Evolutionary conservation across 106 monocot species (phyloP).

Genomic region (Dioscorea alata): DNA sequence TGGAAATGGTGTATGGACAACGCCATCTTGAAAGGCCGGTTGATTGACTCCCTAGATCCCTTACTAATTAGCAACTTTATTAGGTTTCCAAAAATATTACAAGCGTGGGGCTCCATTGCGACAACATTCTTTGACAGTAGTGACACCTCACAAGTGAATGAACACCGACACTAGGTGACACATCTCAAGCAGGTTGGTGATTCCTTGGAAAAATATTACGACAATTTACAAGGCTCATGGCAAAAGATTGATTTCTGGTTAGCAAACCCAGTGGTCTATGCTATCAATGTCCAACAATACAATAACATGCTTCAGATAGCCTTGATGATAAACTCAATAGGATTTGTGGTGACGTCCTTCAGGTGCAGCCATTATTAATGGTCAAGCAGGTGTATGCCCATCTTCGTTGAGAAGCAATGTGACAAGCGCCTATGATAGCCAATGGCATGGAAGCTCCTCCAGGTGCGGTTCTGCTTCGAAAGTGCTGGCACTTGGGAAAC

Average conservation of each 20-base stretch:
- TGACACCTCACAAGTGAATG: slow-evolving; percentile 12
- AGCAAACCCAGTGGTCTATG: slow-evolving; percentile 3
- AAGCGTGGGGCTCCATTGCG: slow-evolving; percentile 3
- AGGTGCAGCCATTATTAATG: background rate
- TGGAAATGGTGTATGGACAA: slow-evolving; percentile 4
- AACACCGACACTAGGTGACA: slow-evolving; percentile 1
- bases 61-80: slow-evolving; percentile 1
- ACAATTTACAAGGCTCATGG: slow-evolving; percentile 10
- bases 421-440: background rate
- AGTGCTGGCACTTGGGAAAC: background rate
- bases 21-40: slow-evolving; percentile 15
- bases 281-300: background rate
- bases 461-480: background rate
- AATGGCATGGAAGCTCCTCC: background rate
- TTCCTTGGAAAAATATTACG: slow-evolving; percentile 10
- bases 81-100: slow-evolving; percentile 1
- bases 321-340: background rate
- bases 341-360: background rate
- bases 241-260: slow-evolving; percentile 10
- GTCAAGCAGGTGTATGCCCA: background rate
- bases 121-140: background rate
- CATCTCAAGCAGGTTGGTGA: slow-evolving; percentile 10
- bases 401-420: background rate
- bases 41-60: slow-evolving; percentile 12
- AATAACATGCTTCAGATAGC: background rate